phyloP scores from a whole-genome alignment of 179 eudicot genomes.

The Silene vulgaris region DNA sequence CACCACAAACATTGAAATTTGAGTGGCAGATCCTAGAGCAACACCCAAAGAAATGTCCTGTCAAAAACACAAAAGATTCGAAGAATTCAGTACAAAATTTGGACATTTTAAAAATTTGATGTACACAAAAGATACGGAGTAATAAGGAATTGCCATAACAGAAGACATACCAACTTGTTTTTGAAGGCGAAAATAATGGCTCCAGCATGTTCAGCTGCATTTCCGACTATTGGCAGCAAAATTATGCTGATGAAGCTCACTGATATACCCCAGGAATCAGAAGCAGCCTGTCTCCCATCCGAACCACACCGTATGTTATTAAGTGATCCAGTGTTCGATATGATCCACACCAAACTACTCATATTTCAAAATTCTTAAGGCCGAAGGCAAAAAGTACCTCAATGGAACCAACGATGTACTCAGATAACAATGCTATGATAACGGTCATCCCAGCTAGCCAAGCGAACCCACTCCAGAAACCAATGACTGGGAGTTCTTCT shows the following conservation, averaged over 20 bases:
- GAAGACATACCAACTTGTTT: conserved; percentile 65
- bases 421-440: conserved; percentile 66
- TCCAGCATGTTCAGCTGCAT: conserved; percentile 96
- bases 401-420: conserved; percentile 76
- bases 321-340: no score
- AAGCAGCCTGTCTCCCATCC: conserved; percentile 47
- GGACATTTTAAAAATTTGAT: not conserved
- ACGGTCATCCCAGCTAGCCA: conserved; percentile 77
- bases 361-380: not conserved
- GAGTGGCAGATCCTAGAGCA: conserved; percentile 90
- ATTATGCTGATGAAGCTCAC: conserved; percentile 88
- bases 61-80: not conserved
- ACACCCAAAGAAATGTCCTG: conserved; percentile 93
- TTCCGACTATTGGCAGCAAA: conserved; percentile 85
- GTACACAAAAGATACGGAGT: not conserved
- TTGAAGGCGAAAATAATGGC: conserved; percentile 84
- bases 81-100: not conserved
- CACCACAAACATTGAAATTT: conserved; percentile 85
- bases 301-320: not conserved
- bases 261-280: conserved; percentile 78
- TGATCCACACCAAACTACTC: no score
- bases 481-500: conserved; percentile 54
- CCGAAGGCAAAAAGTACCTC: conserved; percentile 44
- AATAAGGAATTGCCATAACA: not conserved
- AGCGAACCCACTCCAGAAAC: conserved; percentile 68